A percentile compares a stretch with the other conserved stretches of the same genome.
Evolutionary conservation across 176 grass and related monocot species (phyloP).

Genomic region (Metroxylon sagu): DNA sequence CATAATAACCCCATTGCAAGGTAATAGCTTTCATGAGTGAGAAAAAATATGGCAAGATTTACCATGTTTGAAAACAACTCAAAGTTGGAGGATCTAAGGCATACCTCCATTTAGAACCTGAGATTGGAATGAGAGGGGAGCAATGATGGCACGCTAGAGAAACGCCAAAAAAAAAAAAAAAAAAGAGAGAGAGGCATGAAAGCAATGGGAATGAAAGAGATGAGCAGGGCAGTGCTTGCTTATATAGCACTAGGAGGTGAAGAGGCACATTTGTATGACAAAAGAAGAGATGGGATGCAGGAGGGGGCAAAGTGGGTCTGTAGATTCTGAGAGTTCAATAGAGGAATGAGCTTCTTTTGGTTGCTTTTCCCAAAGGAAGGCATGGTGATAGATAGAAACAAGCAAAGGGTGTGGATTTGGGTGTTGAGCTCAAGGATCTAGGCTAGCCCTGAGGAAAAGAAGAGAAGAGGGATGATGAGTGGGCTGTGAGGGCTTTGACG

Average conservation of each 20-base stretch:
- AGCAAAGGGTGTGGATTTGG: slow-evolving; percentile 41
- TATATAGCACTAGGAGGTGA: neutral
- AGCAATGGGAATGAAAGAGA: slow-evolving; percentile 8
- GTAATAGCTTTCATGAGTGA: too few relatives aligned
- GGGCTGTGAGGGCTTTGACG: slow-evolving; percentile 35
- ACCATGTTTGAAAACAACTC: too few relatives aligned
- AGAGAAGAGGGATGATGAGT: slow-evolving; percentile 15
- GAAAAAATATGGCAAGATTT: too few relatives aligned
- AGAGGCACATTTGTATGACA: neutral
- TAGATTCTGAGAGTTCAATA: slow-evolving; percentile 15
- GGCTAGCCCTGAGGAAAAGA: slow-evolving; percentile 13
- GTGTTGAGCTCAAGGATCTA: slow-evolving; percentile 19
- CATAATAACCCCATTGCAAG: too few relatives aligned
- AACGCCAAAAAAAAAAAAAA: neutral
- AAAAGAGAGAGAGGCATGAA: slow-evolving; percentile 7
- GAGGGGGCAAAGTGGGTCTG: neutral
- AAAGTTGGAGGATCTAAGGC: too few relatives aligned
- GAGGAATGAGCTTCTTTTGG: slow-evolving; percentile 24
- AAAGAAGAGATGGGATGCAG: neutral
- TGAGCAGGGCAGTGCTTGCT: neutral
- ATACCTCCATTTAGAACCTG: too few relatives aligned
- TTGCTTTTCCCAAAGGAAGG: slow-evolving; percentile 52
- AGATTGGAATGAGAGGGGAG: too few relatives aligned
- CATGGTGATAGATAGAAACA: slow-evolving; percentile 37
- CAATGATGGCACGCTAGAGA: too few relatives aligned